Evolutionary conservation across 352 stramenopile genomes (phyloP).

Genomic region (Pythium aristosporum): DNA sequence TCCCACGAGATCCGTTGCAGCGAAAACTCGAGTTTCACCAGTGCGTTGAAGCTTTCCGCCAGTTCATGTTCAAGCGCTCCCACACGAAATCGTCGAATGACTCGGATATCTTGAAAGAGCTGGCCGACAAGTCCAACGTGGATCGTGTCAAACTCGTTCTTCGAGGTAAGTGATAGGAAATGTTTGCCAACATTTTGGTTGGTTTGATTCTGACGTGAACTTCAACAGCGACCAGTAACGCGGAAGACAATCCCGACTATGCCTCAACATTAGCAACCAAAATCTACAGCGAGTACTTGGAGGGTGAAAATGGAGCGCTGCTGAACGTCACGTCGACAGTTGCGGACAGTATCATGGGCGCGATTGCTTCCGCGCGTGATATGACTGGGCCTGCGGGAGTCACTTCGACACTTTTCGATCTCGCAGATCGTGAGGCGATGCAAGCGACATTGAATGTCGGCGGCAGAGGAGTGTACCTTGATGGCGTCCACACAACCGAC

Average conservation of each 20-base stretch:
- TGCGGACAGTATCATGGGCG: conserved; percentile 10
- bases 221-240: background rate
- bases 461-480: background rate
- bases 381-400: background rate
- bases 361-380: conserved; percentile 10
- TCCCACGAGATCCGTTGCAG: conserved; percentile 10
- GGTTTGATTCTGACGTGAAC: background rate
- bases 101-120: conserved; percentile 9
- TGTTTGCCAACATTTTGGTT: background rate
- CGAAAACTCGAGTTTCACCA: conserved; percentile 31
- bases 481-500: background rate
- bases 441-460: conserved; percentile 22
- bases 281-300: conserved; percentile 24
- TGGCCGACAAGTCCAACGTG: conserved; percentile 6
- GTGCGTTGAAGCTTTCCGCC: conserved; percentile 25
- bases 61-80: conserved; percentile 28
- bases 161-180: conserved; percentile 10
- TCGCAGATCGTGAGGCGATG: conserved; percentile 32
- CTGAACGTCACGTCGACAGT: conserved; percentile 17
- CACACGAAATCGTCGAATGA: background rate
- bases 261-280: background rate
- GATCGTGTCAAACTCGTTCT: conserved; percentile 14
- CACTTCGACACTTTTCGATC: conserved; percentile 28
- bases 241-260: background rate
- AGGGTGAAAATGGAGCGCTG: background rate